These are phyloP conservation scores for Plasmodium vivax DNA, from an alignment of 169 alveolate genomes.

Conservation along the genomic window DNA sequence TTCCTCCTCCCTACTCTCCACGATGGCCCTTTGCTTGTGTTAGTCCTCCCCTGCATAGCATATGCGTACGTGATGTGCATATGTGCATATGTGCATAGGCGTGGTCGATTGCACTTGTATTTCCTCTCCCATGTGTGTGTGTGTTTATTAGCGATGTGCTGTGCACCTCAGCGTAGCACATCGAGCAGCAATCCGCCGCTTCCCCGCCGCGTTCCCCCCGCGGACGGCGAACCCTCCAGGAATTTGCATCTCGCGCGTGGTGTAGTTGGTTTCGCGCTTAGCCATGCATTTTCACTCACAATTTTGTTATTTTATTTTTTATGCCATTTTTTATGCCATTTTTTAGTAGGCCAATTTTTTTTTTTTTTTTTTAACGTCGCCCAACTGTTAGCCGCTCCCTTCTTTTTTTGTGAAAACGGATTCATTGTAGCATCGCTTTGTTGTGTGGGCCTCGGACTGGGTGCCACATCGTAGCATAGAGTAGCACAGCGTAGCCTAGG, in stretches of 20 bases:
- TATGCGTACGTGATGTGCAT: background rate
- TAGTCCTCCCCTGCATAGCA: background rate
- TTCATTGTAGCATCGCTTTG: background rate
- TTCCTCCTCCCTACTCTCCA: background rate
- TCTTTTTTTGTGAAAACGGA: conserved; percentile 3
- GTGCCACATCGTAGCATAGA: background rate
- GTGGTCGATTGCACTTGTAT: background rate
- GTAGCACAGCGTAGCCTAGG: background rate
- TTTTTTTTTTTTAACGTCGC: background rate
- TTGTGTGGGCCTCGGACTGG: background rate
- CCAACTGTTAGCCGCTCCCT: background rate
- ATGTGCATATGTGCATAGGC: too few relatives aligned
- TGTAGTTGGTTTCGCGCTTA: background rate
- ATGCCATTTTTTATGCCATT: background rate
- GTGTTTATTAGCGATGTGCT: background rate
- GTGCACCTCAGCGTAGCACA: background rate
- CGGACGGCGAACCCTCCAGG: background rate
- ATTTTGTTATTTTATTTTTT: background rate
- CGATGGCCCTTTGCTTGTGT: background rate
- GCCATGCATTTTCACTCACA: background rate
- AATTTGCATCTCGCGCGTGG: background rate
- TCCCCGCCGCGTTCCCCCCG: background rate
- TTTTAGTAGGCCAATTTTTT: background rate
- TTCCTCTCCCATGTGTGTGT: background rate
- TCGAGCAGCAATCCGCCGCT: background rate